Percentiles rank a stretch among this genome's conserved stretches.
Evolutionary conservation across 169 alveolate genomes (phyloP).

Genomic region (Besnoitia besnoiti): DNA sequence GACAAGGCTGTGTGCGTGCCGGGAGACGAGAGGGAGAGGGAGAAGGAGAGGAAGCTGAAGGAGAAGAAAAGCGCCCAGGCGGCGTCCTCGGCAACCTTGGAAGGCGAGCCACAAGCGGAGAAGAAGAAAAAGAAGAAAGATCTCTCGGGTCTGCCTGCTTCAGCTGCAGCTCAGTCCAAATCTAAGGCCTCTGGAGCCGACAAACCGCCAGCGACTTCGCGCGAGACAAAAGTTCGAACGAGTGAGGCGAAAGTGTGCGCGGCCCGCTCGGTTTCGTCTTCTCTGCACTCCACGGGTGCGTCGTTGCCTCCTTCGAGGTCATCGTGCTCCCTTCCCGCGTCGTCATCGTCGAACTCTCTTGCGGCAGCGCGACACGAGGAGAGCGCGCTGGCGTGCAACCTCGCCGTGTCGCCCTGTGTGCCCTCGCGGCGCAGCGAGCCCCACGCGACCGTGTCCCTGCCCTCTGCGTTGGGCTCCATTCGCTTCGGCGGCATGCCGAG

Average conservation of each 20-base stretch:
- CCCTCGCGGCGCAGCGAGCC: neutral
- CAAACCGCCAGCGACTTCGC: neutral
- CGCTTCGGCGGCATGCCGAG: neutral
- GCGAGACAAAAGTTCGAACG: neutral
- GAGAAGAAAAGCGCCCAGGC: neutral
- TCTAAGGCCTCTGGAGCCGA: no score
- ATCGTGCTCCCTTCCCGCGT: neutral
- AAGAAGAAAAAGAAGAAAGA: neutral
- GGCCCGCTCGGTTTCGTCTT: neutral
- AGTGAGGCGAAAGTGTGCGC: neutral
- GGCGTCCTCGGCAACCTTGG: neutral
- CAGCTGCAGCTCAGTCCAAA: no score
- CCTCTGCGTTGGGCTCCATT: neutral
- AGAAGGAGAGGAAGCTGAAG: neutral
- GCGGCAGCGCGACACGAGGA: neutral
- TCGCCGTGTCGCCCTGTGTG: neutral
- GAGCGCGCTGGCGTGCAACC: neutral
- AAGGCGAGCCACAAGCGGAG: neutral
- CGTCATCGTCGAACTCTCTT: neutral
- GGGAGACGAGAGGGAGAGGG: neutral
- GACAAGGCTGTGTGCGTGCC: neutral
- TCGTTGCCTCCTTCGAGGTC: neutral
- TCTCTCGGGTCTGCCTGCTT: no score
- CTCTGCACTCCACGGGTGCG: neutral
- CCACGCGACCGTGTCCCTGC: neutral